Base-by-base conservation (phyloP, 2,329 filamentous ascomycete species). In the Nemania sp. region DNA sequence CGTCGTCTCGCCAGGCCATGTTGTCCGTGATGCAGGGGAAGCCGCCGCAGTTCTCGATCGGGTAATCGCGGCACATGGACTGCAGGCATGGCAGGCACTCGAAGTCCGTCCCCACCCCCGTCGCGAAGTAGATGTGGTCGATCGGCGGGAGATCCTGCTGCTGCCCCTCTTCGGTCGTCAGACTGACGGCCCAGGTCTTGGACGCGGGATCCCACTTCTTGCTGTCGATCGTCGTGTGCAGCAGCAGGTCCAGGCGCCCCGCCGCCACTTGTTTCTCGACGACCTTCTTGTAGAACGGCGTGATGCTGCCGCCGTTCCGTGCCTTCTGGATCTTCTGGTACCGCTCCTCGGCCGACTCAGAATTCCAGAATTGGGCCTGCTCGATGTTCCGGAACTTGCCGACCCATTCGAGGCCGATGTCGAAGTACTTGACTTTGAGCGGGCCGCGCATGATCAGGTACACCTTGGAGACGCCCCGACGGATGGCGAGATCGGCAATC, bases 311-410 rank as follows among this genome's bases (percentile, higher is more conserved):
- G 2, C 91, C 91, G 15, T 88, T 87, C 6, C 90, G 82, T 0
- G 90, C 90, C 46, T 79, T 75, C 64, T 81, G 80, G 63, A 90
- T 81, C 74, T 90, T 89, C 37, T 86, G 80, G 32, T 87, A 80
- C 2, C 90, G 82, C 73, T 93, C 83, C 25, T 86, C 82, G 61
- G 91, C 87, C 5, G 83, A 85, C 67, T 92, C 89, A 3, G 89
- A 89, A 6, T 84, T 86, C 88, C 90, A 93, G 73, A 93, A 95
- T 0, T 82, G 81, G 0, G 90, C 87, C 71, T 93, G 90, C 66
- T 90, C 86, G 55, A 86, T 83, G 71, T 94, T 94, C 57, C 88
- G 87, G 73, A 90, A 94, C 72, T 94, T 94, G 10, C 88, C 89
- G 74, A 94, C 89, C 91, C 91, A 95, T 49, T 84, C 82, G 1